A percentile compares a stretch with the other conserved stretches of the same genome.
Evolutionary conservation across 768 basidiomycete genomes (phyloP).

Genomic region (Mrakia frigida): DNA sequence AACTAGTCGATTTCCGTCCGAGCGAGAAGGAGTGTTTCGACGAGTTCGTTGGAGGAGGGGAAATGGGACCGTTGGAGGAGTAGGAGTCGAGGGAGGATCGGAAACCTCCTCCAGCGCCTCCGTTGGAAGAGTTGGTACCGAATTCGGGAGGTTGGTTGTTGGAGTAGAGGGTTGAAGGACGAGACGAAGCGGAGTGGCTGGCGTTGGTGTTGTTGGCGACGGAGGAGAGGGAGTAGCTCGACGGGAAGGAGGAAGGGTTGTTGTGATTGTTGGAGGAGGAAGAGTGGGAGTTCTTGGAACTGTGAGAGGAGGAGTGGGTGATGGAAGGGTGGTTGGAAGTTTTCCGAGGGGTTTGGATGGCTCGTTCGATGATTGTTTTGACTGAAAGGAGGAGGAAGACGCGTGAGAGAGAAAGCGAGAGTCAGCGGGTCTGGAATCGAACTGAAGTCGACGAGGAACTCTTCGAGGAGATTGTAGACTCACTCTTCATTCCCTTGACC

Average conservation of each 20-base stretch:
- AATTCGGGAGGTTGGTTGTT: neutral
- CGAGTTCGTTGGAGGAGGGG: neutral
- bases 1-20: conserved; percentile 19
- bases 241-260: neutral
- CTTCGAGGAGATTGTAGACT: neutral
- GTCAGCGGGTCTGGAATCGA: neutral
- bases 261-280: neutral
- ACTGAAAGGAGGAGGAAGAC: conserved; percentile 25
- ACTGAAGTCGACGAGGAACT: too few relatives aligned
- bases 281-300: neutral
- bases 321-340: neutral
- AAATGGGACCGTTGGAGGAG: neutral
- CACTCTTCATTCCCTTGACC: conserved; percentile 24
- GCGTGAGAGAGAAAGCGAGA: neutral
- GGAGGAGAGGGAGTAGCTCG: conserved; percentile 2
- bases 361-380: conserved; percentile 3
- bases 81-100: neutral
- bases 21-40: conserved; percentile 18
- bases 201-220: neutral
- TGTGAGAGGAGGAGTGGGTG: neutral
- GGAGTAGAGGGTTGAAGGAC: neutral
- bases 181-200: too few relatives aligned
- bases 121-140: neutral
- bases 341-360: neutral
- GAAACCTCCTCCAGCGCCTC: neutral